Conservation (phyloP, 2,329 filamentous ascomycete species). For the Ceratocystiopsis sp. region DNA sequence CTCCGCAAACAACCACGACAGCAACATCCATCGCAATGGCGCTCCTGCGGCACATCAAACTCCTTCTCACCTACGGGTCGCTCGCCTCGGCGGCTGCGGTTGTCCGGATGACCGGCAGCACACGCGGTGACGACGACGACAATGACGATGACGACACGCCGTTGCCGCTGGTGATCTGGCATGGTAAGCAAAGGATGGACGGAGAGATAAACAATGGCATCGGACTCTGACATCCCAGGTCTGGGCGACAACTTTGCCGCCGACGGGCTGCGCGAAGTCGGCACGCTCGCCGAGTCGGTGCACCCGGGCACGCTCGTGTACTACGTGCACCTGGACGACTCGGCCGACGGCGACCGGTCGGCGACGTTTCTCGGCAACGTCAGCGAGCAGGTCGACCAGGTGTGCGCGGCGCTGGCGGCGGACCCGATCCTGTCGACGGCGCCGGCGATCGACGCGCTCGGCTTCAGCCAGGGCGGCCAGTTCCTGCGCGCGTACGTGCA, state of each 20-base stretch:
- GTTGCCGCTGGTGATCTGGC: conserved; percentile 87
- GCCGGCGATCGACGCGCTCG: conserved; percentile 74
- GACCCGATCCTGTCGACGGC: conserved; percentile 70
- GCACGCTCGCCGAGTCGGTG: conserved; percentile 49
- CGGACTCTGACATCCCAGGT: conserved; percentile 24
- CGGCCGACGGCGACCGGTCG: conserved; percentile 51
- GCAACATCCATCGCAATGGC: conserved; percentile 11
- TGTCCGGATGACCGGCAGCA: conserved; percentile 5
- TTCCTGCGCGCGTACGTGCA: conserved; percentile 87
- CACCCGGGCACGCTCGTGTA: conserved; percentile 79
- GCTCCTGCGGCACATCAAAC: conserved; percentile 11
- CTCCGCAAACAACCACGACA: background rate
- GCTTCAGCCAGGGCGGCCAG: conserved; percentile 90
- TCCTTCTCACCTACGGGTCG: conserved; percentile 16
- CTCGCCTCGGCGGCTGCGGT: conserved; percentile 19
- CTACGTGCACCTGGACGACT: conserved; percentile 53
- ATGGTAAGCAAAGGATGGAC: no score
- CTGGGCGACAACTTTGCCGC: conserved; percentile 57
- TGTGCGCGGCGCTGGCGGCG: conserved; percentile 59
- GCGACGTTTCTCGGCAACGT: conserved; percentile 88
- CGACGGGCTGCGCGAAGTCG: conserved; percentile 57
- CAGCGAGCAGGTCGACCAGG: conserved; percentile 55
- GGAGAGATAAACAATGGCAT: no score
- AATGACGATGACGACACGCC: conserved; percentile 42
- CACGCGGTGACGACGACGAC: conserved; percentile 15